These are phyloP conservation scores for Leccinellum rugosiceps DNA, from an alignment of 768 basidiomycete species.

Conservation along the genomic window DNA sequence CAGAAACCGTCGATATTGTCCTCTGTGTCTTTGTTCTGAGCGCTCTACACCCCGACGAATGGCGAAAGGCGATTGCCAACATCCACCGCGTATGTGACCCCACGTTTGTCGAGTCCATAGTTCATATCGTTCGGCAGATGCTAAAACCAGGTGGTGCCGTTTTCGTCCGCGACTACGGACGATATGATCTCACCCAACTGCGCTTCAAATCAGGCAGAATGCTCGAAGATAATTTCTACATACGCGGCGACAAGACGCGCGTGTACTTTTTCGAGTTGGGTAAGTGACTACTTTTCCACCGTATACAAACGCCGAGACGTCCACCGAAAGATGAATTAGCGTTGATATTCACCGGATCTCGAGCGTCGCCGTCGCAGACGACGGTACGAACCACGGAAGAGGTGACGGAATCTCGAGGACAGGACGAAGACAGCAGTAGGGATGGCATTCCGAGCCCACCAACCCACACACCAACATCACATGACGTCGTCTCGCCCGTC, in stretches of 20 bases:
- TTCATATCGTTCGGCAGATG: conserved; percentile 49
- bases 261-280: conserved; percentile 96
- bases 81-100: conserved; percentile 58
- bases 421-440: conserved; percentile 12
- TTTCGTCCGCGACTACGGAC: conserved; percentile 90
- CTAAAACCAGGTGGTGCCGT: conserved; percentile 86
- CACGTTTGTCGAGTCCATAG: neutral
- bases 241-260: conserved; percentile 93
- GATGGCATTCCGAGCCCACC: conserved; percentile 1
- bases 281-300: conserved; percentile 27
- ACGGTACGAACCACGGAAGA: conserved; percentile 32
- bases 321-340: conserved; percentile 65
- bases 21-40: conserved; percentile 94
- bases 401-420: conserved; percentile 32
- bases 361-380: conserved; percentile 33
- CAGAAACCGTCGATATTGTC: conserved; percentile 77
- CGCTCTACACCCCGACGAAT: conserved; percentile 91
- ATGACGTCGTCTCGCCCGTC: neutral
- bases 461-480: conserved; percentile 8
- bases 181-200: conserved; percentile 91
- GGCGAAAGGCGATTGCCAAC: conserved; percentile 79
- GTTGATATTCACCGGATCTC: conserved; percentile 70
- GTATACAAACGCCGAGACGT: neutral
- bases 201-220: conserved; percentile 87
- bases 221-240: conserved; percentile 92